Percentiles rank a stretch among this genome's conserved stretches.
These are phyloP conservation scores for Rhynchospora pubera DNA, from an alignment of 176 grass and related monocot genomes.

Conservation along the genomic window DNA sequence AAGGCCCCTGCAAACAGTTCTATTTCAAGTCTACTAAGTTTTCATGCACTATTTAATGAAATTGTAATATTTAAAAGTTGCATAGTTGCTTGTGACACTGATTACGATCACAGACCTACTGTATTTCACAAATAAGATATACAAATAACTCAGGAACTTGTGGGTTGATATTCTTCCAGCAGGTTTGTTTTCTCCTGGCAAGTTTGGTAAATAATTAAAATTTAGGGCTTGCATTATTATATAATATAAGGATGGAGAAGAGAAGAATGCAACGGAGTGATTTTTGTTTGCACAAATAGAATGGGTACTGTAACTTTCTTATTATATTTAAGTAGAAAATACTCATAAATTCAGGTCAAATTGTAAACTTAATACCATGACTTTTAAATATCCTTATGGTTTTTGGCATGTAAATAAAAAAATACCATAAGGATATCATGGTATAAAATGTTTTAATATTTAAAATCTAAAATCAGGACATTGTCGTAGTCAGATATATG, in stretches of 20 bases:
- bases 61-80: background rate
- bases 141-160: background rate
- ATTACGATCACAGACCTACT: background rate
- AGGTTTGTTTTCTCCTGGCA: background rate
- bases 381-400: too few species aligned
- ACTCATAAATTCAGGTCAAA: too few species aligned
- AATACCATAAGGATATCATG: too few species aligned
- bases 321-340: too few species aligned
- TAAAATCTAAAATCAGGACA: too few species aligned
- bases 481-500: too few species aligned
- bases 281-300: too few species aligned
- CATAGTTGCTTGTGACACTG: background rate
- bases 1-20: background rate
- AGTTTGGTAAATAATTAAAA: background rate
- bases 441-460: too few species aligned
- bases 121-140: background rate
- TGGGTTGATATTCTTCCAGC: background rate
- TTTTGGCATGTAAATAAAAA: too few species aligned
- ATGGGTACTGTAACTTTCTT: too few species aligned
- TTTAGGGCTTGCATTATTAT: background rate
- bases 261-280: too few species aligned
- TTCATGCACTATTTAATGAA: background rate
- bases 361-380: too few species aligned
- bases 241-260: background rate
- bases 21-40: background rate